Evolutionary conservation across 2,329 filamentous ascomycete species (phyloP), one percentile per base, ranked within the genome.

Genomic region (Aspergillus ibericus): DNA sequence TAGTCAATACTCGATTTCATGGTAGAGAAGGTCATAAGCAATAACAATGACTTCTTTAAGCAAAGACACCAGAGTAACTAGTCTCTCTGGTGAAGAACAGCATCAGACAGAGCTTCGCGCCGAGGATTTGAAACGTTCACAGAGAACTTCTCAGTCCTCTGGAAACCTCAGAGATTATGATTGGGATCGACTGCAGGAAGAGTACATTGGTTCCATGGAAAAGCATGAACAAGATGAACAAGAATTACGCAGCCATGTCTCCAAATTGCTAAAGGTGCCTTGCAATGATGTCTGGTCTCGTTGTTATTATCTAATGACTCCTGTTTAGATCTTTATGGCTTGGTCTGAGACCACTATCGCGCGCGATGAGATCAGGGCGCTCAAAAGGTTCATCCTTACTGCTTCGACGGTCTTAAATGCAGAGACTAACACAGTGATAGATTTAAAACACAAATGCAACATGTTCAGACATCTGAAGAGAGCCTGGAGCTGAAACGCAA

Each of bases 391-490:
- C 56, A 76, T 59, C 36, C 55, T 18, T 4, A 18, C n/a, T 18
- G 22, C 9, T 25, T 7, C 15, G 27, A 15, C 27, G 32, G 9
- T 35, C 3, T 29, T 25, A 8, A 29, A 57, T 29, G 16, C 34
- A 53, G 49, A 35, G 25, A 22, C 54, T 48, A 34, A 59, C 63
- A 29, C 34, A 34, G 13, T 58, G 42, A 20, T 54, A 91, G 90
- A 56, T 81, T 96, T 47, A 89, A 88, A 69, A 97, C 93, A 2
- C 87, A 92, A 61, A 86, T 89, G 72, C 82, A 86, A 60, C 90
- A 88, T 72, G 91, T 96, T 29, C 85, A 88, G 61, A 80, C 91
- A 44, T 85, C 88, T 0, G 93, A 96, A 72, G 80, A 85, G 38
- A 83, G 81, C 25, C 80, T 96, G 57, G 85, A 87, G 55, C 83